Evolutionary conservation across 768 basidiomycete genomes (phyloP), one percentile per base, ranked within the genome.

Genomic region (Termitomyces sp.): DNA sequence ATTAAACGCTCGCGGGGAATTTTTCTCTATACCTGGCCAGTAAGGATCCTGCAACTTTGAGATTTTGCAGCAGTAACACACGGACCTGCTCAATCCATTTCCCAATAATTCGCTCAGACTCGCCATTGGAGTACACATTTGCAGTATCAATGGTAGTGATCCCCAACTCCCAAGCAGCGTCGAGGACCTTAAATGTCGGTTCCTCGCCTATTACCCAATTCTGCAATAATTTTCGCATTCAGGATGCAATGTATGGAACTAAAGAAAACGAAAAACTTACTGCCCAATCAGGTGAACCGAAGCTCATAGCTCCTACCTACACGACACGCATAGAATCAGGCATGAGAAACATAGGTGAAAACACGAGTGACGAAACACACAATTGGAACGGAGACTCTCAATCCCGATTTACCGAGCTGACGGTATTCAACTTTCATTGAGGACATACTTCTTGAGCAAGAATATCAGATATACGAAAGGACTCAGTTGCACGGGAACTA

Each of bases 181-280:
- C 78, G 36, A 84, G 73, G 56, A 83, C 77, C 55, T 75, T 64
- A 12, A 79, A 54, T 0, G 74, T 71, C 53, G 77, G 71, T 54
- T 79, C 78, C 59, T 82, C 79, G 2, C 73, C 76, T 26, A 81
- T 61, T 9, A 84, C 75, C 84, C 83, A 85, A 4, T 69, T 65
- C 63, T 79, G 16, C 9, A 53, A 18, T 20, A 30, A 65, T 35
- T 6, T 33, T 13, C 30, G 12, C 28, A 46, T 32, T 43, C 32
- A 23, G 46, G 16, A 16, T 35, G 1, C 20, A n/a, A 6, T 44
- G 12, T n/a, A 16, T 80, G 79, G n/a, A 14, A 36, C 14, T 9
- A 40, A 16, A 5, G 20, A 10, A 32, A 38, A 10, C 10, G 32
- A 50, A 38, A 28, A 7, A 57, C 60, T 41, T 38, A 63, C 63